Base-by-base conservation (phyloP, 352 stramenopile species). In the Globisporangium spinosum region DNA sequence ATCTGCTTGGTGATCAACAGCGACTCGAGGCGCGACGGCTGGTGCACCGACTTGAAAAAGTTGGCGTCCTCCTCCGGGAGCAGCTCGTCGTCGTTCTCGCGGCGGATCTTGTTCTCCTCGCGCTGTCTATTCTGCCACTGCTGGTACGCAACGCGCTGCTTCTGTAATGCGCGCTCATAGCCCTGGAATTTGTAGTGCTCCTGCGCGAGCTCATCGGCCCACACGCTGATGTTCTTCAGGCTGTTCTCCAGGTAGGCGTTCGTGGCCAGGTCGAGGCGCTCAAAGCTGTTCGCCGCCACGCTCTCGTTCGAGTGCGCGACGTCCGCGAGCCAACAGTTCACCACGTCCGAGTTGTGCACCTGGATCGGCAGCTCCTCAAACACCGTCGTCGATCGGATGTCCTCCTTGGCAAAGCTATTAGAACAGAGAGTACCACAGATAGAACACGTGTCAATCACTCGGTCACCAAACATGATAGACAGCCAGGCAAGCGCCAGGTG, bases 151-250 rank as follows among this genome's bases (percentile, higher is more conserved):
- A 74, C 74, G 60, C 89, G 85, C 71, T 95, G 87, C 75, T 95
- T 97, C 61, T 89, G 89, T 67, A 95, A 76, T 73, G 85, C 85
- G 54, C 89, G 89, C 74, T 96, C 81, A 63, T 97, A 97, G 64
- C 88, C 82, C 69, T 97, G 87, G 74, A 97, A 97, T 81, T 97
- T 97, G 73, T 89, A 90, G 77, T 99, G 96, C 77, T 99, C 96
- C 65, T 96, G 89, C 4, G 93, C 89, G 17, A 99, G 86, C 72
- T 99, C 97, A 74, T 99, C 97, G 25, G 98, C 97, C 95, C 96
- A 99, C 59, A 95, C 84, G 70, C 90, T 98, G 69, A 99, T 89
- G 79, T 98, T 98, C 87, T 99, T 97, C n/a, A 99, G 82, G 72
- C 98, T 98, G 80, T 97, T 98, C 75, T 99, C 96, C 29, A 96